Base-by-base conservation (phyloP, 129 eudicot genomes). In the Apium graveolens region DNA sequence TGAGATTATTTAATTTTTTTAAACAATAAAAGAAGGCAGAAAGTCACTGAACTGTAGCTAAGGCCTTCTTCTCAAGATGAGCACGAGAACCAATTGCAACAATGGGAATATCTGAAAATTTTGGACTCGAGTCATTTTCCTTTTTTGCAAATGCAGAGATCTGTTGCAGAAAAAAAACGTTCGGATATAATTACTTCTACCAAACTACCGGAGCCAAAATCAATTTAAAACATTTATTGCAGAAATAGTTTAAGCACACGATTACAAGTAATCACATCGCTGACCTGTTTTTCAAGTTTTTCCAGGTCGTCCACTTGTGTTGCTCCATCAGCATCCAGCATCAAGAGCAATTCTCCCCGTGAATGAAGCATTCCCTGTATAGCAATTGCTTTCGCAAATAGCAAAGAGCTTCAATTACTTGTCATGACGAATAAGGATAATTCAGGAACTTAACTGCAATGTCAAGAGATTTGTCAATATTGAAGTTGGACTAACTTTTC, bases 261-360 rank as follows among this genome's bases (percentile, higher is more conserved):
- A 18, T 5, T 4, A 18, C 38, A 70, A 75, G 27, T 75, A 29
- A 21, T 48, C 3, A 78, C 26, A 60, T 53, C 10, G 86, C 85
- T 75, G 78, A 92, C 99, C 99, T 95, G 94, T 46, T 88, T 90
- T 86, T 95, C 99, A 85, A 95, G 99, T 76, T 95, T 95, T 89
- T 87, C 97, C 35, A 92, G 85, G 89, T 95, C 99, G 82, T 87
- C 85, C 74, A 95, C 94, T 88, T 89, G 92, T 63, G 99, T 95
- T 51, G 99, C 99, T 34, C 99, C 99, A 86, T 95, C 99, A 82
- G 99, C 99, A 86, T 95, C 99, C 74, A 95, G 92, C 99, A 95
- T 95, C 39, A 86, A 70, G 82, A 29, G 72, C 46, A 80, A 77
- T 39, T 49, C 74, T 38, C 76, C 76, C 39, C 77, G 77, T 74